Evolutionary conservation across 2,329 filamentous ascomycete genomes (phyloP).

Genomic region (Lasiodiplodia theobromae): DNA sequence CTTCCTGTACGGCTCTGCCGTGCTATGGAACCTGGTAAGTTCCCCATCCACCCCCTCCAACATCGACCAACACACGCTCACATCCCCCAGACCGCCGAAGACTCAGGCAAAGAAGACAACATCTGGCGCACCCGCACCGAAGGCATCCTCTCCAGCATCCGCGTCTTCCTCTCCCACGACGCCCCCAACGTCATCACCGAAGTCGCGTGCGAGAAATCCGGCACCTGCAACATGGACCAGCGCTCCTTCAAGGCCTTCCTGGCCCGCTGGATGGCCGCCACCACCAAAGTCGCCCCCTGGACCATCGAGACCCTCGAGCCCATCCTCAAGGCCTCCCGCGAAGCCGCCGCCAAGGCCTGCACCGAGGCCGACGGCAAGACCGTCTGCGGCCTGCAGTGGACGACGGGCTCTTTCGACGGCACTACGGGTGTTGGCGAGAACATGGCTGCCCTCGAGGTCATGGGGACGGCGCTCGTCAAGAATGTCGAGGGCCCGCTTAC

Average conservation of each 20-base stretch:
- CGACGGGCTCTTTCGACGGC: conserved; percentile 53
- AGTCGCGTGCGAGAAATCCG: conserved; percentile 54
- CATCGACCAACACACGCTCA: not conserved
- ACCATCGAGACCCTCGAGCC: conserved; percentile 54
- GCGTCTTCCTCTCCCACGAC: conserved; percentile 50
- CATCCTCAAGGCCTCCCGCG: conserved; percentile 61
- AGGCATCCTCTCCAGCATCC: conserved; percentile 47
- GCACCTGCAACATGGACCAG: conserved; percentile 57
- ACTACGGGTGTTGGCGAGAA: conserved; percentile 63
- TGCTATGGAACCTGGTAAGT: conserved; percentile 57
- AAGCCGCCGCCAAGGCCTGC: conserved; percentile 63
- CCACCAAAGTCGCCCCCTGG: conserved; percentile 49
- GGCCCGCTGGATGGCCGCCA: conserved; percentile 52
- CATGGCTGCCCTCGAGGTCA: conserved; percentile 64
- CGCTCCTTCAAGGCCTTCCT: conserved; percentile 56
- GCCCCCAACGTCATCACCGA: conserved; percentile 53
- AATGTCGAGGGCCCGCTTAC: conserved; percentile 43
- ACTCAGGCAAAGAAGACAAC: conserved; percentile 15
- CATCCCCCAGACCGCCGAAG: conserved; percentile 8
- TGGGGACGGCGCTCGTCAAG: conserved; percentile 50
- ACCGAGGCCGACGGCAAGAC: conserved; percentile 57
- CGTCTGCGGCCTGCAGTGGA: conserved; percentile 57
- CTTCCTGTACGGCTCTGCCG: conserved; percentile 55
- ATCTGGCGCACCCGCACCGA: conserved; percentile 35
- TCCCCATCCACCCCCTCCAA: no score